These are phyloP conservation scores for Cardiospermum halicacabum DNA, from an alignment of 345 rosid species.

Conservation along the genomic window DNA sequence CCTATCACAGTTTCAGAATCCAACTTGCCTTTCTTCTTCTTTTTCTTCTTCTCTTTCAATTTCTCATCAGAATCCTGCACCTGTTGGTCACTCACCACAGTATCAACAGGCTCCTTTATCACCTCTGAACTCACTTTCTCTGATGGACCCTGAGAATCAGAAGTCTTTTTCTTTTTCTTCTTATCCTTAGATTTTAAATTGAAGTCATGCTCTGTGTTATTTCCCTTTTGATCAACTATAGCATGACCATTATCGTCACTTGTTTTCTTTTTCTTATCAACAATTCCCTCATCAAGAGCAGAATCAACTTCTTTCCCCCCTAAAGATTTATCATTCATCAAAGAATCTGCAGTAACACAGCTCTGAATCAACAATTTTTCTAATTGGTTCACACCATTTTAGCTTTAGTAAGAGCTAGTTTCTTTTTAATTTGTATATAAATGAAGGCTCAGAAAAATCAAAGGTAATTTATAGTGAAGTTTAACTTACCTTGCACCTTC, in stretches of 20 bases:
- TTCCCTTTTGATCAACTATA: constrained; percentile 12
- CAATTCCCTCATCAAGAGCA: constrained; percentile 6
- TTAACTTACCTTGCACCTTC: constrained; percentile 26
- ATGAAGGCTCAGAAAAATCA: background rate
- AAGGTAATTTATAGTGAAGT: background rate
- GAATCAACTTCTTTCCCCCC: constrained; percentile 12
- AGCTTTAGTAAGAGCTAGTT: too few relatives aligned
- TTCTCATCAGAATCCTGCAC: constrained; percentile 20
- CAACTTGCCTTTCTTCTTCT: constrained; percentile 36
- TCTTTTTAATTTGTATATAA: too few relatives aligned
- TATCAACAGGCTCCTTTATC: constrained; percentile 13
- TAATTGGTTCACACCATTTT: background rate
- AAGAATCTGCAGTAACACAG: constrained; percentile 18
- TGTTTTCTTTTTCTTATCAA: constrained; percentile 23
- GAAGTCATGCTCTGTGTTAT: background rate
- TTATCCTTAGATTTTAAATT: constrained; percentile 21
- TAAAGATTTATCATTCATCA: constrained; percentile 7
- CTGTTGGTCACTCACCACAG: constrained; percentile 6
- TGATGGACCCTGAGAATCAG: constrained; percentile 13
- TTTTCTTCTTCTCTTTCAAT: constrained; percentile 42
- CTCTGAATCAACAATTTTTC: constrained; percentile 3
- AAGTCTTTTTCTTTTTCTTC: constrained; percentile 27
- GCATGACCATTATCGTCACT: constrained; percentile 6
- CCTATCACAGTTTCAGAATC: constrained; percentile 17
- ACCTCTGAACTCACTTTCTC: constrained; percentile 6